These are phyloP conservation scores for Sutorius australiensis DNA, from an alignment of 768 basidiomycete genomes.

Conservation along the genomic window DNA sequence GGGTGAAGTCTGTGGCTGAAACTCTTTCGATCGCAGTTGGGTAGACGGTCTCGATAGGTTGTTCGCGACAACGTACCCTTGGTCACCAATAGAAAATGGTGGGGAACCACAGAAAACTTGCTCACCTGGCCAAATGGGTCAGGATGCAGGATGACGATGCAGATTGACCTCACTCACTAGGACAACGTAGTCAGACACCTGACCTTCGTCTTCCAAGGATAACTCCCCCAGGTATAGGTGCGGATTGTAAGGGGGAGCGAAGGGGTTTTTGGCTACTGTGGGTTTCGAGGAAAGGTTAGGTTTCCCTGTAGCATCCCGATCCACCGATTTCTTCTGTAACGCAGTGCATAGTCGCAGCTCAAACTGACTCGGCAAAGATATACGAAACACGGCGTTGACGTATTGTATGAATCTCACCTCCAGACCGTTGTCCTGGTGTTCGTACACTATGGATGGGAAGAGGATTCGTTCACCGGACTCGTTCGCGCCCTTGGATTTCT, in stretches of 20 bases:
- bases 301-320: slow-evolving; percentile 43
- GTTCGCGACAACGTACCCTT: slow-evolving; percentile 52
- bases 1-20: slow-evolving; percentile 73
- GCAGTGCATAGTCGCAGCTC: slow-evolving; percentile 84
- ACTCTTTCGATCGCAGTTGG: slow-evolving; percentile 44
- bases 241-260: slow-evolving; percentile 80
- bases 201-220: slow-evolving; percentile 44
- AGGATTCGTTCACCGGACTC: slow-evolving; percentile 67
- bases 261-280: slow-evolving; percentile 52
- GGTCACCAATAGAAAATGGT: slow-evolving; percentile 85
- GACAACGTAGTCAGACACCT: slow-evolving; percentile 57
- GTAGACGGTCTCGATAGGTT: not conserved
- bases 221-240: slow-evolving; percentile 76
- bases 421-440: slow-evolving; percentile 56
- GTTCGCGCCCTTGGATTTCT: slow-evolving; percentile 54
- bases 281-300: slow-evolving; percentile 25
- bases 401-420: slow-evolving; percentile 44
- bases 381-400: not conserved
- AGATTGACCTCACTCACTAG: slow-evolving; percentile 48
- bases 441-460: slow-evolving; percentile 69
- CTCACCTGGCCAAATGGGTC: slow-evolving; percentile 55
- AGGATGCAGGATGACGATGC: not conserved
- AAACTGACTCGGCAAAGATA: slow-evolving; percentile 49
- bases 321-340: slow-evolving; percentile 68
- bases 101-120: slow-evolving; percentile 79